Evolutionary conservation across 176 grass and related monocot genomes (phyloP).

Genomic region (Phyllostachys edulis): DNA sequence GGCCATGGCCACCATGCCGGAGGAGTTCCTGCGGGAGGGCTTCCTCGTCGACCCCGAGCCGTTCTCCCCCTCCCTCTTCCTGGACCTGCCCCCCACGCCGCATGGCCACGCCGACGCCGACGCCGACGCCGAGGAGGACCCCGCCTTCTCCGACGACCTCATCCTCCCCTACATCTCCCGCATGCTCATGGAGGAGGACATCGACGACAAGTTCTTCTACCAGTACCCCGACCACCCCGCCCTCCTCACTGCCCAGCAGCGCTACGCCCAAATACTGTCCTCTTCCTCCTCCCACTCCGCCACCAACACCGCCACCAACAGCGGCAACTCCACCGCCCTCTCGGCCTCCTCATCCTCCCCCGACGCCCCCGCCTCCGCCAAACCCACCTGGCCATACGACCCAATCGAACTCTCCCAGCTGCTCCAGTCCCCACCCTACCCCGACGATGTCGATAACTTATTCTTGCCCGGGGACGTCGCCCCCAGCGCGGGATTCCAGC

Average conservation of each 20-base stretch:
- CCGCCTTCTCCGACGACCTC: conserved; percentile 10
- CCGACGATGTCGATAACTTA: not conserved
- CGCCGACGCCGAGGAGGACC: not conserved
- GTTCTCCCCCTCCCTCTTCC: conserved; percentile 34
- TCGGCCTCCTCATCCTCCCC: not conserved
- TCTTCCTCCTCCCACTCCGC: not conserved
- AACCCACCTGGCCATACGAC: conserved; percentile 36
- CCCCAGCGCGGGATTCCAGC: not conserved
- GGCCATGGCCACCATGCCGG: conserved; percentile 24
- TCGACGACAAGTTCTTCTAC: conserved; percentile 27
- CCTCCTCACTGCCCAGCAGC: conserved; percentile 26
- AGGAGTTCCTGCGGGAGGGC: not conserved
- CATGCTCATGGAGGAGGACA: conserved; percentile 45
- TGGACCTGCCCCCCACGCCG: conserved; percentile 31
- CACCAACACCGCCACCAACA: not conserved
- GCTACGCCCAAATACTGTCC: conserved; percentile 35
- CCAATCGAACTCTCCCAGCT: conserved; percentile 41
- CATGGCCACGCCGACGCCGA: not conserved
- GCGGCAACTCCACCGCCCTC: not conserved
- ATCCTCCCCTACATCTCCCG: conserved; percentile 33
- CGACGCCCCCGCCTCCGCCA: conserved; percentile 11
- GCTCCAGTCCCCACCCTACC: conserved; percentile 24
- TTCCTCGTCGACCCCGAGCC: conserved; percentile 3
- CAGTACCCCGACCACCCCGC: conserved; percentile 38
- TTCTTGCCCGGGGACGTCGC: not conserved